These are phyloP conservation scores for Helenozyma baotianmanensis DNA, from an alignment of 805 yeast species.

Conservation along the genomic window DNA sequence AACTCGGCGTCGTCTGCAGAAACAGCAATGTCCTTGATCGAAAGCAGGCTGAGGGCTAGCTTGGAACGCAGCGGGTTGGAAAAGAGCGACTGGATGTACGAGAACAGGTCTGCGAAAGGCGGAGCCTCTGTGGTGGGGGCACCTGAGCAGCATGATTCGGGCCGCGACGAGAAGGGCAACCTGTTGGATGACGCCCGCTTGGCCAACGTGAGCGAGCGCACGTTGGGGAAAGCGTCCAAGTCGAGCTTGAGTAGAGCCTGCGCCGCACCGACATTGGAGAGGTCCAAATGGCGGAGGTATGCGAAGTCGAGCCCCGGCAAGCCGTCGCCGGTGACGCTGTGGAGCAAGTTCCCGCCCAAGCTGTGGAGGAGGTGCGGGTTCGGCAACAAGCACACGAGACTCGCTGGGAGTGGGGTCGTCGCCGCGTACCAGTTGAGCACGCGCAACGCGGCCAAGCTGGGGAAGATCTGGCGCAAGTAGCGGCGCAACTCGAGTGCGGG, in stretches of 20 bases:
- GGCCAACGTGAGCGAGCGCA: conserved; percentile 7
- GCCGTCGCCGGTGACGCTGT: background rate
- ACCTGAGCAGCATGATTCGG: conserved; percentile 6
- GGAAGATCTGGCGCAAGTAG: conserved; percentile 6
- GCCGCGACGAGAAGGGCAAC: conserved; percentile 4
- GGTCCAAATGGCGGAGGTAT: conserved; percentile 6
- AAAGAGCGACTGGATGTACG: conserved; percentile 3
- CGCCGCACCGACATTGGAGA: conserved; percentile 7
- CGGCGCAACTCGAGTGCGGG: conserved; percentile 8
- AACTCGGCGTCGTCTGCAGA: conserved; percentile 9
- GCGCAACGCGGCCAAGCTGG: conserved; percentile 5
- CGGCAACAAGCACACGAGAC: conserved; percentile 7
- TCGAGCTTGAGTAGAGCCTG: conserved; percentile 2
- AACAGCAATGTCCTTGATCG: conserved; percentile 7
- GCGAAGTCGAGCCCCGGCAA: background rate
- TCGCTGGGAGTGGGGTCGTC: conserved; percentile 7
- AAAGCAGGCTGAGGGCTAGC: conserved; percentile 6
- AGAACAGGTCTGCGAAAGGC: background rate
- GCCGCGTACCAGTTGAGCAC: conserved; percentile 11
- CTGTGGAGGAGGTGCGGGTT: conserved; percentile 2
- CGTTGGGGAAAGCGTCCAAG: conserved; percentile 2
- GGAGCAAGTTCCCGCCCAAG: conserved; percentile 11
- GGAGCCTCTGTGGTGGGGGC: conserved; percentile 4
- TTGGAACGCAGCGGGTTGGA: background rate
- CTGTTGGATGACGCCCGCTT: conserved; percentile 1